These are phyloP conservation scores for Epichloe gansuensis DNA, from an alignment of 2,329 filamentous ascomycete species.

Conservation along the genomic window DNA sequence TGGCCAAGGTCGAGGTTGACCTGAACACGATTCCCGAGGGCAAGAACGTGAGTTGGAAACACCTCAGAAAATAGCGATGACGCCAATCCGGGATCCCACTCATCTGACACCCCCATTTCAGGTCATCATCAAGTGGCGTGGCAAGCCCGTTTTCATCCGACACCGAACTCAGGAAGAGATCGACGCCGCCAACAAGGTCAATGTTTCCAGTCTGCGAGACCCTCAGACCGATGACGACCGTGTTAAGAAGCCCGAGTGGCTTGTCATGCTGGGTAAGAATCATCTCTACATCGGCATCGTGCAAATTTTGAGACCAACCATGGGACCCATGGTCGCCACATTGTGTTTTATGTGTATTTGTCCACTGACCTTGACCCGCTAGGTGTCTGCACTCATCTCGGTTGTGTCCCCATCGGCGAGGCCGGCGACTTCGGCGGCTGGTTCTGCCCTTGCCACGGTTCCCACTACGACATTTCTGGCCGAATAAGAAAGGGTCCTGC, in stretches of 20 bases:
- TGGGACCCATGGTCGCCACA: background rate
- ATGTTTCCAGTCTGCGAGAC: conserved; percentile 75
- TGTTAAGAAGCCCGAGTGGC: conserved; percentile 97
- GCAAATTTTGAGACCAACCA: background rate
- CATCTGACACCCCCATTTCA: conserved; percentile 21
- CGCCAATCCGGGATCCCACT: background rate
- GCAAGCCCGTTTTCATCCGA: conserved; percentile 99
- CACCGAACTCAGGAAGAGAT: conserved; percentile 93
- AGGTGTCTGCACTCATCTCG: conserved; percentile 98
- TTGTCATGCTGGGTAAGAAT: conserved; percentile 82
- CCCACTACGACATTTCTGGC: conserved; percentile 98
- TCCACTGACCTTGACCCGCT: background rate
- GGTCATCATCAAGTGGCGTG: conserved; percentile 99
- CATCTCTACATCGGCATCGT: background rate
- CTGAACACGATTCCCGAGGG: conserved; percentile 87
- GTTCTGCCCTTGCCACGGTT: conserved; percentile 99
- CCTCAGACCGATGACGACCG: conserved; percentile 84
- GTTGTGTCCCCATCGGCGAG: conserved; percentile 98
- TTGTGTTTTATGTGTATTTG: background rate
- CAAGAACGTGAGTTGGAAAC: conserved; percentile 71
- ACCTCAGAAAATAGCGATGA: background rate
- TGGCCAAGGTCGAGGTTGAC: conserved; percentile 99
- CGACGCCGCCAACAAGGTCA: conserved; percentile 81
- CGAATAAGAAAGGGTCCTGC: conserved; percentile 96
- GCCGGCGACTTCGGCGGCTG: conserved; percentile 96